Base-by-base conservation (phyloP, 2,329 filamentous ascomycete species). In the Aspergillus persii region DNA sequence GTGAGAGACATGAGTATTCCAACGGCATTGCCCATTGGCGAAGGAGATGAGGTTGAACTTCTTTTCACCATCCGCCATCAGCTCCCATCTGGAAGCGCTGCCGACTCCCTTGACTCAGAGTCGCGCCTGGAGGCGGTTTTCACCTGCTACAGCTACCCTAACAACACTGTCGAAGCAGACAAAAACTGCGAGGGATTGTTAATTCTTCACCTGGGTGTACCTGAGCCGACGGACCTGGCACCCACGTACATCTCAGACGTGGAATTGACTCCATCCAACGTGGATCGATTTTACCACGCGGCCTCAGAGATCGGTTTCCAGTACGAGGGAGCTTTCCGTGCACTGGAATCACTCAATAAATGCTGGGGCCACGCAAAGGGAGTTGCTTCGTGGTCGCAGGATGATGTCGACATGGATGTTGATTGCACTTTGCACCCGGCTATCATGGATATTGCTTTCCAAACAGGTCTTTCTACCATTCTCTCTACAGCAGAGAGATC, bases 361-460 rank as follows among this genome's bases (percentile, higher is more conserved):
- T 11, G 36, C 8, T 39, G 29, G 33, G 55, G 33, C 55, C 30
- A 53, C 12, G 27, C 50, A 15, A 41, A 12, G 26, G 11, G 33
- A 36, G 31, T 15, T 30, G 48, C 47, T 4, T 47, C 27, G 26
- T 36, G 55, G 55, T 26, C 49, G 15, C n/a, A 8, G 6, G 31
- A 18, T 9, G 8, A 27, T 3, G 6, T 27, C 39, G 31, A 23
- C 30, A 41, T 41, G 36, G n/a, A 41, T 41, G 4, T 39, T n/a
- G n/a, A 27, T 9, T 41, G 39, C n/a, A 36, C 41, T 8, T 6
- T 58, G n/a, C 50, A 58, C 23, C 56, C 56, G 2, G 41, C 41
- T 7, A 41, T 53, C 9, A 18, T 58, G 44, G 56, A 58, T 46
- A 30, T 49, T 0, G 50, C 56, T 8, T 53, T 58, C 29, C 56